phyloP scores from a whole-genome alignment of 129 eudicot species.

The Artemisia annua region DNA sequence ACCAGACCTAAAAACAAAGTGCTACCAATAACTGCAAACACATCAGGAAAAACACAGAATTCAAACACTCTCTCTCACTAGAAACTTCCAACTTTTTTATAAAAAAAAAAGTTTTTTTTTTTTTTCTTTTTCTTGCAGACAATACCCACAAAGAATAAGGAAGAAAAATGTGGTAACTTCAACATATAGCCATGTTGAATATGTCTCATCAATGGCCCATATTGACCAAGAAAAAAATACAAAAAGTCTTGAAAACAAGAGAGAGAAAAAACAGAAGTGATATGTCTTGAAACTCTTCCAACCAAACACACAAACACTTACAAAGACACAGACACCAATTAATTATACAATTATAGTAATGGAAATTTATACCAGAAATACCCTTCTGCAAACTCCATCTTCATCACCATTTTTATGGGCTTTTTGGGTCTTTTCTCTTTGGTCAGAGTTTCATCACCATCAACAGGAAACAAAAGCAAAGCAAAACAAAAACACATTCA shows the following conservation, averaged over 20 bases:
- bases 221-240: conserved; percentile 41
- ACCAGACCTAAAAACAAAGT: conserved; percentile 64
- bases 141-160: conserved; percentile 24
- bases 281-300: conserved; percentile 47
- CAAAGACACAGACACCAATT: conserved; percentile 26
- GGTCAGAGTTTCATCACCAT: conserved; percentile 56
- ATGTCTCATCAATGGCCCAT: conserved; percentile 67
- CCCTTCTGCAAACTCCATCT: conserved; percentile 97
- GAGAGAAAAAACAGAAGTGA: conserved; percentile 34
- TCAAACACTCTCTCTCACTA: conserved; percentile 33
- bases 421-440: conserved; percentile 69
- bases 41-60: conserved; percentile 41
- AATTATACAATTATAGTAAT: conserved; percentile 10
- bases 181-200: background rate
- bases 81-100: background rate
- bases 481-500: conserved; percentile 57
- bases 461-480: conserved; percentile 58
- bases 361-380: conserved; percentile 43
- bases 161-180: conserved; percentile 42
- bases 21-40: conserved; percentile 68
- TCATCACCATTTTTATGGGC: conserved; percentile 81
- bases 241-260: conserved; percentile 6
- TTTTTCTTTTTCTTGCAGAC: conserved; percentile 2
- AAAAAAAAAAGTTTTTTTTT: background rate
- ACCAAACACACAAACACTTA: conserved; percentile 49